Percentiles rank a stretch among this genome's conserved stretches.
Evolutionary conservation across 148 eudicot genomes (phyloP).

Genomic region (Suaeda aralocaspica): DNA sequence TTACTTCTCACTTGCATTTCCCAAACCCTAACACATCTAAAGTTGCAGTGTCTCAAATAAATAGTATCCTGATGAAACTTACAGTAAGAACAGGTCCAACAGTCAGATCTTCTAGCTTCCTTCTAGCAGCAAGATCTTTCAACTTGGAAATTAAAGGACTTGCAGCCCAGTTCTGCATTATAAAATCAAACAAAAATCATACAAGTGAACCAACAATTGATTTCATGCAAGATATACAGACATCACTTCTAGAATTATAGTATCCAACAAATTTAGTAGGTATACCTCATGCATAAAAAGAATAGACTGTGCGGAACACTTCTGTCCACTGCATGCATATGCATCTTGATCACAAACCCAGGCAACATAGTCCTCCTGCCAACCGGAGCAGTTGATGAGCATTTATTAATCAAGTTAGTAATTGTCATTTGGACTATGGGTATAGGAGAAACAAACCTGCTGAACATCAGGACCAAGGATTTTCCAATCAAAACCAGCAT

Average conservation of each 20-base stretch:
- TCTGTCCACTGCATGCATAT: slow-evolving; percentile 95
- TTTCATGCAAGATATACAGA: background rate
- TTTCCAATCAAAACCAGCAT: slow-evolving; percentile 99
- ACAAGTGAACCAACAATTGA: background rate
- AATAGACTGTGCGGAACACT: slow-evolving; percentile 93
- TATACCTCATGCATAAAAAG: slow-evolving; percentile 93
- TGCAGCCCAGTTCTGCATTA: slow-evolving; percentile 71
- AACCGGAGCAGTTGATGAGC: slow-evolving; percentile 11
- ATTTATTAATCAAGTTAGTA: background rate
- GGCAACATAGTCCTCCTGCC: slow-evolving; percentile 86
- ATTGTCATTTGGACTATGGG: background rate
- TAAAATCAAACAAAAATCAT: background rate
- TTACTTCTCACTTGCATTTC: no score
- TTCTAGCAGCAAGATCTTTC: slow-evolving; percentile 67
- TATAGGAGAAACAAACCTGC: slow-evolving; percentile 46
- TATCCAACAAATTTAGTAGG: background rate
- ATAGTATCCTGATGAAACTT: slow-evolving; percentile 25
- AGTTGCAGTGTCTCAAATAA: background rate
- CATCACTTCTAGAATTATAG: background rate
- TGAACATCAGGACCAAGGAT: slow-evolving; percentile 96
- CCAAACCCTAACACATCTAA: background rate
- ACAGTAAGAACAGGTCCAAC: slow-evolving; percentile 89
- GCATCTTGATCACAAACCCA: slow-evolving; percentile 99
- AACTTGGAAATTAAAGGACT: slow-evolving; percentile 61
- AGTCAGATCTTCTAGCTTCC: slow-evolving; percentile 78